Base-by-base conservation (phyloP, 2,329 filamentous ascomycete species). In the Neopestalotiopsis sp. region DNA sequence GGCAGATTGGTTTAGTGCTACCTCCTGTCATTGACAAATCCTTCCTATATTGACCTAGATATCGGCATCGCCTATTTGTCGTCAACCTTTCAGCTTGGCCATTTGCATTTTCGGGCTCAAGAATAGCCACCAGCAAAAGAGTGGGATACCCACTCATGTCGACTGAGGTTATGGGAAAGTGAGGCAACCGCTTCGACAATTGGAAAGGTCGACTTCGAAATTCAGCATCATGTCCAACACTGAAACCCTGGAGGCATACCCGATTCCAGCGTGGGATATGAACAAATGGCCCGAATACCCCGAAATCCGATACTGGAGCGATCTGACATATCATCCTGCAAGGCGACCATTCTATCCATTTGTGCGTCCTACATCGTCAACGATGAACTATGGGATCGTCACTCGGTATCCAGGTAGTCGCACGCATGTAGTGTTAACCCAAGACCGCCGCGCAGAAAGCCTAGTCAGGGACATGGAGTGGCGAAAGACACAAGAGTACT, bases 221-320 rank as follows among this genome's bases (percentile, higher is more conserved):
- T 17, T 53, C 45, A 17, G 5, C n/a, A 49, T 13, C 42, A 49
- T n/a, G 13, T 5, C 5, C 42, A 14, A 17, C 42, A 49, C 42
- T 13, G 42, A 9, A 3, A 12, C 57, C 10, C n/a, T 59, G 20
- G 30, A 24, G 3, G 6, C 57, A 3, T 13, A 6, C 12, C 28
- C 59, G 6, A 7, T 20, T 12, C 40, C 14, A 14, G 30, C 59
- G 14, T 62, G 17, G 30, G 59, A 62, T 5, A 20, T 28, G 12
- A 65, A 65, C 34, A 49, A 7, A n/a, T 65, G 45, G 40, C 20
- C 62, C 62, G 40, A 49, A 2, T 65, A 65, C 40, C 62, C 62
- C 34, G 20, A 34, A 17, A n/a, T 14, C 38, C 38, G 38, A 20
- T 53, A 49, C 38, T 65, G 62, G 62, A 34, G 40, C 34, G 62